phyloP scores from a whole-genome alignment of 495 filamentous ascomycete species.

The Talaromyces wortmannii region DNA sequence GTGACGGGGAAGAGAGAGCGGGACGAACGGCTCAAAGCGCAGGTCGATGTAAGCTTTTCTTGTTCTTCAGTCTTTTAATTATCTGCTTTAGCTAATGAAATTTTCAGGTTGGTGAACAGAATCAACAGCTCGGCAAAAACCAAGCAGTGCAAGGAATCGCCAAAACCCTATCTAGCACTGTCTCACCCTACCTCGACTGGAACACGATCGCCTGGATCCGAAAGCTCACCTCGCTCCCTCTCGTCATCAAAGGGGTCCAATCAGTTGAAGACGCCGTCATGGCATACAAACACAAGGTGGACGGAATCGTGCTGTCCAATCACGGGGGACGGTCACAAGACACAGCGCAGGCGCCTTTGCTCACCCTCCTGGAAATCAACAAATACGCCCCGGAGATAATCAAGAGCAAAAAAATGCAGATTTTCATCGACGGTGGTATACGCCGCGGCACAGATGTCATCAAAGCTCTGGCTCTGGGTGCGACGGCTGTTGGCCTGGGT shows the following conservation, averaged over 20 bases:
- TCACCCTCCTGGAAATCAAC: conserved; percentile 62
- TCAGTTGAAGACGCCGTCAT: conserved; percentile 78
- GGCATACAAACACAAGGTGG: conserved; percentile 64
- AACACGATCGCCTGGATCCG: conserved; percentile 76
- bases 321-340: conserved; percentile 44
- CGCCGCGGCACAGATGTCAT: conserved; percentile 80
- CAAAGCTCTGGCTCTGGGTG: conserved; percentile 81
- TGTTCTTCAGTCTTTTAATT: not conserved
- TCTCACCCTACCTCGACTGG: conserved; percentile 75
- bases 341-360: conserved; percentile 66
- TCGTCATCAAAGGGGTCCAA: conserved; percentile 87
- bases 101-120: conserved; percentile 9
- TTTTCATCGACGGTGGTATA: conserved; percentile 80
- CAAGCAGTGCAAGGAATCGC: conserved; percentile 73
- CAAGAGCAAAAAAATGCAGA: conserved; percentile 62
- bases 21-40: conserved; percentile 57
- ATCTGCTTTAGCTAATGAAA: conserved; percentile 21
- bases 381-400: conserved; percentile 48
- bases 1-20: conserved; percentile 55
- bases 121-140: conserved; percentile 45
- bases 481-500: conserved; percentile 79
- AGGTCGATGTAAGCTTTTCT: conserved; percentile 13
- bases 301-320: conserved; percentile 66
- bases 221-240: conserved; percentile 72
- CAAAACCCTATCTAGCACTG: conserved; percentile 68